A percentile compares a stretch with the other conserved stretches of the same genome.
phyloP scores from a whole-genome alignment of 1,284 basidiomycete species.

The Mycena sp. region DNA sequence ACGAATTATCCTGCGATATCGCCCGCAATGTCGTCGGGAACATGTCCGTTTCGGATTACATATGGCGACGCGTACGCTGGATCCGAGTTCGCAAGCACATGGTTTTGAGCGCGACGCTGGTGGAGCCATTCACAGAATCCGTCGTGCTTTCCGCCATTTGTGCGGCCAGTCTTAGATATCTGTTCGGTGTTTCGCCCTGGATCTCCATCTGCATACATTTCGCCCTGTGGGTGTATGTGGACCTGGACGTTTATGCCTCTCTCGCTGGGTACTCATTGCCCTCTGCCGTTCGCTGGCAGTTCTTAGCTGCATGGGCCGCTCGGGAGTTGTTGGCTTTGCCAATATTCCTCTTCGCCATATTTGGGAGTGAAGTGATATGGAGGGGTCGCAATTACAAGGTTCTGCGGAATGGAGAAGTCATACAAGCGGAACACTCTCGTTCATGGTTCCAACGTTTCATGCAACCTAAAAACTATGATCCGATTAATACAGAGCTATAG shows the following conservation, averaged over 20 bases:
- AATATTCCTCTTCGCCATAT: conserved; percentile 84
- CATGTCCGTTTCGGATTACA: conserved; percentile 84
- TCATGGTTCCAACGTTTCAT: conserved; percentile 33
- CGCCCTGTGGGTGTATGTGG: conserved; percentile 68
- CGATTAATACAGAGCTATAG: conserved; percentile 15
- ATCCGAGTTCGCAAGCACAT: conserved; percentile 94
- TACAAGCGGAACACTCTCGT: conserved; percentile 29
- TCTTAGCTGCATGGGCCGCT: conserved; percentile 79
- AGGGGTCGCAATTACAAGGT: conserved; percentile 77
- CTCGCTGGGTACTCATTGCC: conserved; percentile 76
- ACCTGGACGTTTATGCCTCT: conserved; percentile 79
- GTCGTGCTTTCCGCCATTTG: conserved; percentile 76
- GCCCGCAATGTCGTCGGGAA: conserved; percentile 89
- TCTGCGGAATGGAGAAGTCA: conserved; percentile 71
- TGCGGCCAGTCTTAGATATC: conserved; percentile 61
- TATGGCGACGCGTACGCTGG: conserved; percentile 90
- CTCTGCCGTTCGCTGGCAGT: conserved; percentile 58
- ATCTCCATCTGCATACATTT: conserved; percentile 68
- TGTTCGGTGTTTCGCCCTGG: conserved; percentile 61
- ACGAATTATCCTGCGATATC: conserved; percentile 89
- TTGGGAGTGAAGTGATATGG: conserved; percentile 86
- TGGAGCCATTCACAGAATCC: conserved; percentile 92
- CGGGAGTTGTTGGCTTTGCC: conserved; percentile 87
- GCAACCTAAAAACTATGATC: conserved; percentile 40
- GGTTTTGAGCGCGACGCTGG: conserved; percentile 83